phyloP scores from a whole-genome alignment of 148 eudicot species.

The Silene conica region DNA sequence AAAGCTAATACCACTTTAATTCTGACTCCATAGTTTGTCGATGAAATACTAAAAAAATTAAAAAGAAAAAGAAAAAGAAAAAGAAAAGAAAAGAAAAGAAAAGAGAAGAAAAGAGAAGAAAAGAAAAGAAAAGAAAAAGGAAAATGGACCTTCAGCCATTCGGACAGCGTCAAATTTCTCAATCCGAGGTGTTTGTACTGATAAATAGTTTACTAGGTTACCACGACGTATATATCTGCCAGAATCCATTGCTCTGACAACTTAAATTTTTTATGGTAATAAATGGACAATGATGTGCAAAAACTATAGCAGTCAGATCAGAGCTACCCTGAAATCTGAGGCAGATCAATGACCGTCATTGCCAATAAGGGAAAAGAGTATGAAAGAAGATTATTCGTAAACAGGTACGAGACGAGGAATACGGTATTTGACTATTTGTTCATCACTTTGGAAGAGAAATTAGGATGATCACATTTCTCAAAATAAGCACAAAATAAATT shows the following conservation, averaged over 20 bases:
- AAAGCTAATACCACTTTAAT: background rate
- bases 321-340: background rate
- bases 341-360: background rate
- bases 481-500: slow-evolving; percentile 2
- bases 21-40: background rate
- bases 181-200: background rate
- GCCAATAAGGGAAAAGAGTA: background rate
- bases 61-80: too few species aligned
- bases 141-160: background rate
- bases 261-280: background rate
- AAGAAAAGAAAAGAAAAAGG: too few species aligned
- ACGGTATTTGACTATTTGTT: background rate
- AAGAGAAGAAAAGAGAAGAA: too few species aligned
- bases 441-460: background rate
- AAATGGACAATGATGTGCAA: background rate
- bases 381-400: background rate
- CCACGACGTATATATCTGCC: background rate
- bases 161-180: background rate
- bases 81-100: too few species aligned
- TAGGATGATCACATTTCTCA: background rate
- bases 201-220: background rate
- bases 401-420: background rate
- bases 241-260: background rate
- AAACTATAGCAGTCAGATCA: background rate
- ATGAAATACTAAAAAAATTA: background rate